Evolutionary conservation across 2,329 filamentous ascomycete species (phyloP).

Genomic region (Raffaelea ambrosiae): DNA sequence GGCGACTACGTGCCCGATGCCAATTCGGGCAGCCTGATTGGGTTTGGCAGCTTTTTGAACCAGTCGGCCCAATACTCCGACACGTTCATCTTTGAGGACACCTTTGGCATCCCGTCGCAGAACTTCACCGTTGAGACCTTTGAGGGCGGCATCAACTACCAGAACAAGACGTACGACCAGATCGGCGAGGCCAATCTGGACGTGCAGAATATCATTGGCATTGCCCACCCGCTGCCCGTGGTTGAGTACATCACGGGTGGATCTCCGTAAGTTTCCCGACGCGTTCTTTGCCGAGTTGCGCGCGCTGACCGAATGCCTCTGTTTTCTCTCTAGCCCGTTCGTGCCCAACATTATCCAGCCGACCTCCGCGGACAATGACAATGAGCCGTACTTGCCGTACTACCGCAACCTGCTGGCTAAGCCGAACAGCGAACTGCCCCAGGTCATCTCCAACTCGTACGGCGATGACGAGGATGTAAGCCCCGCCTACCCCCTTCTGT

Average conservation of each 20-base stretch:
- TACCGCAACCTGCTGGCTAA: constrained; percentile 50
- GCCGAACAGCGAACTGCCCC: constrained; percentile 45
- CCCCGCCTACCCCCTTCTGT: too few relatives aligned
- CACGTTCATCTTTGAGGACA: constrained; percentile 41
- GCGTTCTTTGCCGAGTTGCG: too few relatives aligned
- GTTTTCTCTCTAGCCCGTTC: too few relatives aligned
- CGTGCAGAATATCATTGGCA: constrained; percentile 48
- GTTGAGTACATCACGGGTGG: constrained; percentile 17
- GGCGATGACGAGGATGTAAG: constrained; percentile 49
- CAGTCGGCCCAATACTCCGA: constrained; percentile 40
- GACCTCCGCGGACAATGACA: constrained; percentile 32
- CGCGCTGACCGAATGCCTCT: too few relatives aligned
- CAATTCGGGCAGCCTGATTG: constrained; percentile 27
- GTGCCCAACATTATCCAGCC: constrained; percentile 19
- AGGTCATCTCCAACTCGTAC: constrained; percentile 61
- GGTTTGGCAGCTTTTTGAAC: constrained; percentile 34
- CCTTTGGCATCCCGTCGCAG: constrained; percentile 38
- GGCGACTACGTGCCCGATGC: constrained; percentile 25
- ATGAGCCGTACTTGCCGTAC: constrained; percentile 61
- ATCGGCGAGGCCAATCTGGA: constrained; percentile 54
- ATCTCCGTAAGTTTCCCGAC: too few relatives aligned
- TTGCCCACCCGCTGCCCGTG: constrained; percentile 35
- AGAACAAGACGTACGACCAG: constrained; percentile 23
- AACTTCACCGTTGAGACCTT: constrained; percentile 49
- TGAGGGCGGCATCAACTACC: constrained; percentile 43